Evolutionary conservation across 441 rosid genomes (phyloP).

Genomic region (Brassica hybrid): DNA sequence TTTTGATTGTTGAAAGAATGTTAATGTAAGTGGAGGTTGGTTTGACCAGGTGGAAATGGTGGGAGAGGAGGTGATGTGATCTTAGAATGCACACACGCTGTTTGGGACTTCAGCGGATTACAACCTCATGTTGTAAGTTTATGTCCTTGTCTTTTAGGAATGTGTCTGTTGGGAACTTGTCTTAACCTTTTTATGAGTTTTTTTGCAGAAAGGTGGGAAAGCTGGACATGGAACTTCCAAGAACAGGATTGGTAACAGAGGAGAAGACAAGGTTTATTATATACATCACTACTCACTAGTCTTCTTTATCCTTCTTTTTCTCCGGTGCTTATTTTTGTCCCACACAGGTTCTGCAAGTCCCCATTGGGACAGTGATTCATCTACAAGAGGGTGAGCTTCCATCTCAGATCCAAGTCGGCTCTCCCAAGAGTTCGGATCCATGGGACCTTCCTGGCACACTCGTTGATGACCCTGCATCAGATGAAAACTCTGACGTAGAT

Average conservation of each 20-base stretch:
- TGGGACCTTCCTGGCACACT: constrained; percentile 90
- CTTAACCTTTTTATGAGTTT: not conserved
- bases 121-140: constrained; percentile 78
- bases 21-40: constrained; percentile 19
- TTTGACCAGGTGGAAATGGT: constrained; percentile 80
- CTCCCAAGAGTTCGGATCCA: constrained; percentile 64
- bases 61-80: constrained; percentile 95
- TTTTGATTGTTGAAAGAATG: too few species aligned
- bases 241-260: constrained; percentile 80
- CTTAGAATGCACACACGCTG: constrained; percentile 76
- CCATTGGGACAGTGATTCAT: constrained; percentile 89
- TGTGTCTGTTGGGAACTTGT: not conserved
- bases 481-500: constrained; percentile 23
- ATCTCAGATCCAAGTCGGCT: constrained; percentile 42
- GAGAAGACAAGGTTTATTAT: constrained; percentile 71
- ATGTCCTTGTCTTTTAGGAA: not conserved
- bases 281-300: not conserved
- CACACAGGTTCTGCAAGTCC: constrained; percentile 70
- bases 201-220: constrained; percentile 66
- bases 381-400: constrained; percentile 75
- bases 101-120: constrained; percentile 73
- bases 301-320: not conserved
- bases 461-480: constrained; percentile 44
- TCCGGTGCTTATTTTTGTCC: not conserved
- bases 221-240: constrained; percentile 84